Evolutionary conservation across 2,329 filamentous ascomycete genomes (phyloP), one percentile per base, ranked within the genome.

Genomic region (Exophiala aquamarina): DNA sequence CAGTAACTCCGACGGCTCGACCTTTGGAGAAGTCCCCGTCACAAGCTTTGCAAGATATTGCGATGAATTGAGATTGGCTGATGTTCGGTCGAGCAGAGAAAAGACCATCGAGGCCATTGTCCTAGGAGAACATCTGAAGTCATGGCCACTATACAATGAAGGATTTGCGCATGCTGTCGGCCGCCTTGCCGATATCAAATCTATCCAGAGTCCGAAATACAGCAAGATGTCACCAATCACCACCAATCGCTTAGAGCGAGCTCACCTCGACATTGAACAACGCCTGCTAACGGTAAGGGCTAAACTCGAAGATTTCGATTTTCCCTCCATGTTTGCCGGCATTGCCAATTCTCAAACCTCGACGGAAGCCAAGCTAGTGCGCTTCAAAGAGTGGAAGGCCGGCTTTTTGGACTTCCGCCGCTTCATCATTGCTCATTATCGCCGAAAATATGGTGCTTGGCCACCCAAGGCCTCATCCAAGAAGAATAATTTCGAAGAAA

Each of bases 131-230:
- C 81, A 81, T 29, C 87, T 97, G 83, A 84, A 84, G 48, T 95
- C 81, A 38, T 81, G 85, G 60, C 78, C 84, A 6, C 77, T 98
- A 2, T 97, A 95, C 69, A 89, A 88, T 49, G 90, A 96, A 66
- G 89, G 89, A 0, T 97, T 96, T 61, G 83, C 90, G 4, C 93
- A 97, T 66, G 89, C 85, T 1, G 89, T 88, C 8, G 93, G 92
- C 40, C 94, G 93, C 67, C 89, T 79, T 54, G 75, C 92, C 49
- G 79, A 87, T 15, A 77, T 89, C 23, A 81, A 90, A 49, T 77
- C 83, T 44, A 69, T 90, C 37, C 79, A 82, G 34, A 83, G 82
- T 40, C 80, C 83, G 0, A 80, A 93, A 38, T 91, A 83, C 65
- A 72, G 77, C 19, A 74, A 86, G 59, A 79, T 97, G 33, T 87